Percentiles rank a stretch among this genome's conserved stretches.
phyloP scores from a whole-genome alignment of 345 rosid species.

The Luvunga scandens region DNA sequence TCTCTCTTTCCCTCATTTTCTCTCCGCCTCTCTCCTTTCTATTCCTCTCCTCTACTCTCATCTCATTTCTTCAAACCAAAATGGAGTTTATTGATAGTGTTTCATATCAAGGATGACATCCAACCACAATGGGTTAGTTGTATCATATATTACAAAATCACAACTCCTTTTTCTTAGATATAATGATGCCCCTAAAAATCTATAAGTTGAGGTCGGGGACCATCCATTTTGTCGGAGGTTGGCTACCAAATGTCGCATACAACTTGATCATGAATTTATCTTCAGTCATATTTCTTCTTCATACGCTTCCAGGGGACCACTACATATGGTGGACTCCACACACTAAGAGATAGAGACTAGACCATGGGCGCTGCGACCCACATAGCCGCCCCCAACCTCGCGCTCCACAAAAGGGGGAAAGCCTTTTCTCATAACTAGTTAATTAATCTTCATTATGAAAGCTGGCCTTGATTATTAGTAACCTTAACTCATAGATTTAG shows the following conservation, averaged over 20 bases:
- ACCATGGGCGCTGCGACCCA: conserved; percentile 20
- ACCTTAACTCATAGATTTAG: not conserved
- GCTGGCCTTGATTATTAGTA: not conserved
- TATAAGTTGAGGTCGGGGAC: conserved; percentile 26
- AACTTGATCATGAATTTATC: conserved; percentile 25
- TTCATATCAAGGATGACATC: not conserved
- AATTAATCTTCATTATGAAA: not conserved
- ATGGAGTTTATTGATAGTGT: not conserved
- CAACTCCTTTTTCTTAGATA: not conserved
- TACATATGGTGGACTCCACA: conserved; percentile 14
- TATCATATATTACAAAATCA: not conserved
- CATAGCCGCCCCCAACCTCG: conserved; percentile 1
- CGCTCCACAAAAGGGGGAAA: not conserved
- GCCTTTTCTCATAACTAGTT: not conserved
- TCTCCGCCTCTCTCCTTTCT: too few species aligned
- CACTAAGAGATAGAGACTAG: conserved; percentile 29
- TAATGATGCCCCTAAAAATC: not conserved
- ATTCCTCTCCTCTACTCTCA: too few species aligned
- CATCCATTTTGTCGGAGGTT: conserved; percentile 28
- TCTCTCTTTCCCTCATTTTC: too few species aligned
- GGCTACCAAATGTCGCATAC: conserved; percentile 21
- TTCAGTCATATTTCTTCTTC: conserved; percentile 25
- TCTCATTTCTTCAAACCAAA: not conserved
- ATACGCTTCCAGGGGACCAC: conserved; percentile 40
- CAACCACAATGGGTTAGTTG: not conserved